Percentiles rank a stretch among this genome's conserved stretches.
Evolutionary conservation across 23 red algal species (phyloP).

Genomic region (Gracilaria domingensis): DNA sequence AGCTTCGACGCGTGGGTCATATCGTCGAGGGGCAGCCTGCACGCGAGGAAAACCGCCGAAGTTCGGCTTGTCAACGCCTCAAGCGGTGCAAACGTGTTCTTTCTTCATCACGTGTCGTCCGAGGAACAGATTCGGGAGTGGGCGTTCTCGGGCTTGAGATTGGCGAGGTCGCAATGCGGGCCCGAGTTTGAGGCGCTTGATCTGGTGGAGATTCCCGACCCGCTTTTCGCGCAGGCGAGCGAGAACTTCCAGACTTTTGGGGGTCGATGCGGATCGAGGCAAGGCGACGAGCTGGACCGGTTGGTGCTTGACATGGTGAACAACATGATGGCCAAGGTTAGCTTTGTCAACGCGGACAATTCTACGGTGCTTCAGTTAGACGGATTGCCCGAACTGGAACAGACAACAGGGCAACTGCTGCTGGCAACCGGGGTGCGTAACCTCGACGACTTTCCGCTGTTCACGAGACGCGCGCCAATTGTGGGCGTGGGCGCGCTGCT

Average conservation of each 20-base stretch:
- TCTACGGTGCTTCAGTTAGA: neutral
- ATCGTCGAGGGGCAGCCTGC: neutral
- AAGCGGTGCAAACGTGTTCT: neutral
- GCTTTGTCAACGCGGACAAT: neutral
- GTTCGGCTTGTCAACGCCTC: neutral
- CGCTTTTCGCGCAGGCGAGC: neutral
- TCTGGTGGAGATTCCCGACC: neutral
- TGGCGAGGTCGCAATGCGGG: neutral
- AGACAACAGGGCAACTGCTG: neutral
- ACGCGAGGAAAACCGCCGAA: neutral
- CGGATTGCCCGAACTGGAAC: neutral
- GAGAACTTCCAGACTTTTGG: neutral
- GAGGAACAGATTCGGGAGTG: neutral
- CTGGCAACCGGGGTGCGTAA: neutral
- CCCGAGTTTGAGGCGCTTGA: neutral
- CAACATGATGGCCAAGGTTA: neutral
- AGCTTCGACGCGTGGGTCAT: neutral
- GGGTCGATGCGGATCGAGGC: neutral
- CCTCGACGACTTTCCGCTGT: neutral
- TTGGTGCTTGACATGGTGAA: neutral
- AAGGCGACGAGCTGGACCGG: neutral
- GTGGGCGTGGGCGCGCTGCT: neutral
- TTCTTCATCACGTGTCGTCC: neutral
- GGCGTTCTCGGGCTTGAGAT: neutral
- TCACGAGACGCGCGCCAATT: neutral